A percentile compares a stretch with the other conserved stretches of the same genome.
phyloP scores from a whole-genome alignment of 108 stramenopile genomes.

The Mediolabrus comicus region DNA sequence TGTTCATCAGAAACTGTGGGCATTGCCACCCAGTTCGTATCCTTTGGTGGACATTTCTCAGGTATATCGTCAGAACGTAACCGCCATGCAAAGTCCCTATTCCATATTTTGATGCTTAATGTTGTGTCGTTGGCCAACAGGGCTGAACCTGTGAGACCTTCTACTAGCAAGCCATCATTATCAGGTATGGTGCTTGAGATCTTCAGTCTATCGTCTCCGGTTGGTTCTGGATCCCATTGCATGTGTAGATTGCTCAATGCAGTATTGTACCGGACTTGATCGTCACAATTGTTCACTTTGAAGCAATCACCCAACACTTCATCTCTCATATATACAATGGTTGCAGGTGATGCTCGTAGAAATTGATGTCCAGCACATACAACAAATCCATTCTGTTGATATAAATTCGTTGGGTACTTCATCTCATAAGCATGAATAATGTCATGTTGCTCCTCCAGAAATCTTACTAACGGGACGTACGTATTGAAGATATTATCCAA shows the following conservation, averaged over 20 bases:
- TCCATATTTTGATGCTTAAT: conserved; percentile 48
- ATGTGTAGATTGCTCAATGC: conserved; percentile 24
- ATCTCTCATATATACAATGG: conserved; percentile 34
- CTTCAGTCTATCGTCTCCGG: background rate
- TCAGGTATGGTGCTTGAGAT: background rate
- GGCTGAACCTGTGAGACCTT: conserved; percentile 33
- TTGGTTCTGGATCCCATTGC: conserved; percentile 35
- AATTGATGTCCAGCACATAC: conserved; percentile 55
- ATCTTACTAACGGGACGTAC: conserved; percentile 23
- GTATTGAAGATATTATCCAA: conserved; percentile 55
- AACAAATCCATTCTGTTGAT: conserved; percentile 36
- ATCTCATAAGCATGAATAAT: conserved; percentile 52
- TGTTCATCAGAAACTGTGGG: conserved; percentile 5
- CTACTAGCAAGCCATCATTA: conserved; percentile 29
- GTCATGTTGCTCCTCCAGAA: conserved; percentile 35
- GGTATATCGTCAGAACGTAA: conserved; percentile 15
- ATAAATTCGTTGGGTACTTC: conserved; percentile 29
- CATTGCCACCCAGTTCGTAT: conserved; percentile 62
- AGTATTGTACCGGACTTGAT: conserved; percentile 51
- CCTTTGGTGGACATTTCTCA: conserved; percentile 34
- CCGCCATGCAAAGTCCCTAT: conserved; percentile 59
- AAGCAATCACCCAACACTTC: conserved; percentile 26
- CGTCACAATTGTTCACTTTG: conserved; percentile 44
- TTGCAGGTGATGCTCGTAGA: conserved; percentile 32
- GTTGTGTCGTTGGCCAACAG: conserved; percentile 37